Evolutionary conservation across 176 grass and related monocot genomes (phyloP).

Genomic region (Lolium multiflorum): DNA sequence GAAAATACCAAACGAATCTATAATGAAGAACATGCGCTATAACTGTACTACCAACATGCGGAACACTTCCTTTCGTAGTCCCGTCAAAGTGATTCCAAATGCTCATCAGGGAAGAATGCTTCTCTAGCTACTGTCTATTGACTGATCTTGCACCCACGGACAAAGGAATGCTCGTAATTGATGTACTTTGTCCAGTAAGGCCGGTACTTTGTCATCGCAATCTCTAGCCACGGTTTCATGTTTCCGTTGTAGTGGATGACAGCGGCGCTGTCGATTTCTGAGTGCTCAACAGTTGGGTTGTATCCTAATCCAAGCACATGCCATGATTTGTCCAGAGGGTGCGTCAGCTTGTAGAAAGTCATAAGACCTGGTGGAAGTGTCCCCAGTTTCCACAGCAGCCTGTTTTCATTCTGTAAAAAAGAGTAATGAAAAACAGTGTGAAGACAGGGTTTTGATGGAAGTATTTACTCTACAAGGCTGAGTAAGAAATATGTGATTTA

Average conservation of each 20-base stretch:
- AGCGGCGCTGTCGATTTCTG: conserved; percentile 49
- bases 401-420: conserved; percentile 46
- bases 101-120: conserved; percentile 35
- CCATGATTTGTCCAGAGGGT: conserved; percentile 60
- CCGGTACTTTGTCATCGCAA: conserved; percentile 63
- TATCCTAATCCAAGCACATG: conserved; percentile 56
- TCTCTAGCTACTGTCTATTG: conserved; percentile 42
- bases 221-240: conserved; percentile 67
- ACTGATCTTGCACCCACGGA: conserved; percentile 60
- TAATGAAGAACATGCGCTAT: conserved; percentile 38
- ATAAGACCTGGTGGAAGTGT: conserved; percentile 50
- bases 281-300: conserved; percentile 48
- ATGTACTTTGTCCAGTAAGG: conserved; percentile 69
- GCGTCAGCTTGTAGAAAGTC: conserved; percentile 62
- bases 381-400: conserved; percentile 59
- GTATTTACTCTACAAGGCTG: background rate
- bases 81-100: conserved; percentile 21
- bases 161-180: conserved; percentile 58
- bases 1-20: conserved; percentile 26
- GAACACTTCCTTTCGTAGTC: conserved; percentile 36
- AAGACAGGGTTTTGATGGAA: background rate
- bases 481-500: background rate
- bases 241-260: conserved; percentile 67
- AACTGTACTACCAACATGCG: conserved; percentile 31
- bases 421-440: background rate